Percentiles rank a stretch among this genome's conserved stretches.
These are phyloP conservation scores for Orbilia oligospora DNA, from an alignment of 2,329 filamentous ascomycete genomes.

Conservation along the genomic window DNA sequence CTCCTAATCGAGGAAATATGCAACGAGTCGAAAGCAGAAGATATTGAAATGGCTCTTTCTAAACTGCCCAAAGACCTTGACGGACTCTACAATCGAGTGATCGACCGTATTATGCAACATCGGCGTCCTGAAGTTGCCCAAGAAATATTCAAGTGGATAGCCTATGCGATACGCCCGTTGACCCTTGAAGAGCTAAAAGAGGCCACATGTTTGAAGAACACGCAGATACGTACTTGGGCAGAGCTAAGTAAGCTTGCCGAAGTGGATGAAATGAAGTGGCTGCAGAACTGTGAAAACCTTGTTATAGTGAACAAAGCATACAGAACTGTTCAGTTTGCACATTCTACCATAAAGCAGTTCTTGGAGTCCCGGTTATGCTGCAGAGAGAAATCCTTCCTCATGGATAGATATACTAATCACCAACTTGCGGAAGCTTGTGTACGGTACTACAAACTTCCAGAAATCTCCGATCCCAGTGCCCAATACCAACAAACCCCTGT, in stretches of 20 bases:
- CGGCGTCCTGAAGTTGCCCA: constrained; percentile 60
- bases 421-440: constrained; percentile 7
- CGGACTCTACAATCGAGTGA: constrained; percentile 40
- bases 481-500: background rate
- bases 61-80: constrained; percentile 45
- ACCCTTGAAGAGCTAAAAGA: constrained; percentile 67
- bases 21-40: constrained; percentile 36
- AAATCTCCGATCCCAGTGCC: background rate
- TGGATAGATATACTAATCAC: too few relatives aligned
- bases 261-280: constrained; percentile 40
- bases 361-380: background rate
- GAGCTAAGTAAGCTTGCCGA: background rate
- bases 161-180: constrained; percentile 65
- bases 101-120: constrained; percentile 21
- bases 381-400: background rate
- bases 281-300: constrained; percentile 52
- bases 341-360: constrained; percentile 40
- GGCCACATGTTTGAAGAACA: constrained; percentile 65
- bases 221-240: constrained; percentile 8
- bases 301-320: constrained; percentile 6
- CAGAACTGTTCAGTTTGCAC: constrained; percentile 31
- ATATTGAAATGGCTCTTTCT: constrained; percentile 31
- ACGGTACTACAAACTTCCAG: constrained; percentile 31
- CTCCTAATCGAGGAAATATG: constrained; percentile 53
- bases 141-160: constrained; percentile 66